phyloP scores from a whole-genome alignment of 495 filamentous ascomycete genomes.

The Trypethelium eluteriae region DNA sequence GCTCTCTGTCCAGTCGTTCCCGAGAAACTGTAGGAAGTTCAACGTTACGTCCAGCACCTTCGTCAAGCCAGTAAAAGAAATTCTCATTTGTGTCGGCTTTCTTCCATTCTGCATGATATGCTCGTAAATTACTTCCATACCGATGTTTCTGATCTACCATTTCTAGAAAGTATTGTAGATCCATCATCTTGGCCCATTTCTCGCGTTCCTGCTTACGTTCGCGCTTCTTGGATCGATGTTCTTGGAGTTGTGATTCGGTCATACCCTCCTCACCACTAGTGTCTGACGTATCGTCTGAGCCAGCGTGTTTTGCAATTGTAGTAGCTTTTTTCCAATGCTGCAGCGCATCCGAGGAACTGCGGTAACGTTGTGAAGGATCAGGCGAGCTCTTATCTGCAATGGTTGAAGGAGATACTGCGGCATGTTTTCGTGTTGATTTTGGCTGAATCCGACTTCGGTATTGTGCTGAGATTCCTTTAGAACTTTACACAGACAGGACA shows the following conservation, averaged over 20 bases:
- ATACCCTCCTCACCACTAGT: conserved; percentile 34
- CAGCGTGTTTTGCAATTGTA: conserved; percentile 62
- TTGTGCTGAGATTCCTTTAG: conserved; percentile 25
- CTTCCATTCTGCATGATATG: conserved; percentile 82
- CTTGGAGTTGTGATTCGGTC: conserved; percentile 30
- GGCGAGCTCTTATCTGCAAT: background rate
- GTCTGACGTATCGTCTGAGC: conserved; percentile 44
- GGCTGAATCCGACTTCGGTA: conserved; percentile 31
- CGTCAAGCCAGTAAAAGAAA: conserved; percentile 95
- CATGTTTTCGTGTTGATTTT: conserved; percentile 22
- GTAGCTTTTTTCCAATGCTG: conserved; percentile 69
- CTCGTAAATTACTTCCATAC: conserved; percentile 74
- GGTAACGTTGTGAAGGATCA: background rate
- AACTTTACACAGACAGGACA: background rate
- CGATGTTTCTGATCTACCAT: conserved; percentile 78
- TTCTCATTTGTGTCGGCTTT: conserved; percentile 67
- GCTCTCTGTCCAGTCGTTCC: conserved; percentile 33
- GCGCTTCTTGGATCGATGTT: conserved; percentile 32
- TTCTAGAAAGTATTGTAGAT: conserved; percentile 82
- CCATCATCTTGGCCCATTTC: conserved; percentile 68
- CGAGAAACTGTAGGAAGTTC: conserved; percentile 36
- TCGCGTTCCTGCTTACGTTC: conserved; percentile 41
- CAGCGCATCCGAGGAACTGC: conserved; percentile 41
- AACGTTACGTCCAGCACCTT: conserved; percentile 45
- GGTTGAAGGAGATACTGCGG: background rate